Conservation (phyloP, 176 grass and related monocot genomes). For the Aegilops tauschii region DNA sequence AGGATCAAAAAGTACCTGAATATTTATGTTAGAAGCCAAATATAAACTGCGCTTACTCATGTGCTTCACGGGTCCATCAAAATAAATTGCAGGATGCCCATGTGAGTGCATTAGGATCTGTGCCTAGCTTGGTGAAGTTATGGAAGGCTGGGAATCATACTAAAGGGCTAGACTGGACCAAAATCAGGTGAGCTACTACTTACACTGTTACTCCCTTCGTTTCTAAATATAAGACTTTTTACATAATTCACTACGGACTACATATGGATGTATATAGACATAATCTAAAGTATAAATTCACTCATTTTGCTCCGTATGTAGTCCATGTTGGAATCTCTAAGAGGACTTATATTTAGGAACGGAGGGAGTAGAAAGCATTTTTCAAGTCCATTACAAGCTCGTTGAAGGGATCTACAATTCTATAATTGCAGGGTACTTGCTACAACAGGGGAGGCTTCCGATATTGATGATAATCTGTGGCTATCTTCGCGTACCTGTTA, state of each 20-base stretch:
- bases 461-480: conserved; percentile 93
- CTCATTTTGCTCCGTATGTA: too few species aligned
- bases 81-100: conserved; percentile 70
- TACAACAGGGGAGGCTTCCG: conserved; percentile 87
- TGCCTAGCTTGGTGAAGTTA: conserved; percentile 86
- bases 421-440: conserved; percentile 54
- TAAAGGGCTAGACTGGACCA: conserved; percentile 86
- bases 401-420: conserved; percentile 15
- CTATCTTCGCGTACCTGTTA: conserved; percentile 70
- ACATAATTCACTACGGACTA: too few species aligned
- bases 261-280: too few species aligned
- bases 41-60: background rate
- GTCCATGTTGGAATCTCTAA: too few species aligned
- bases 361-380: background rate
- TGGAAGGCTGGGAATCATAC: conserved; percentile 80
- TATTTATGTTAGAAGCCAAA: conserved; percentile 1
- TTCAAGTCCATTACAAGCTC: conserved; percentile 4
- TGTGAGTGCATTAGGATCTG: conserved; percentile 74
- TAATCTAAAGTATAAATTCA: too few species aligned
- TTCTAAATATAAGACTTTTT: too few species aligned
- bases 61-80: background rate
- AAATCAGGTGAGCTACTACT: conserved; percentile 57
- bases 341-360: too few species aligned
- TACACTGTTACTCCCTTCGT: background rate
- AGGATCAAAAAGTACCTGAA: background rate